phyloP scores from a whole-genome alignment of 176 grass and related monocot genomes.

The Bothriochloa decipiens region DNA sequence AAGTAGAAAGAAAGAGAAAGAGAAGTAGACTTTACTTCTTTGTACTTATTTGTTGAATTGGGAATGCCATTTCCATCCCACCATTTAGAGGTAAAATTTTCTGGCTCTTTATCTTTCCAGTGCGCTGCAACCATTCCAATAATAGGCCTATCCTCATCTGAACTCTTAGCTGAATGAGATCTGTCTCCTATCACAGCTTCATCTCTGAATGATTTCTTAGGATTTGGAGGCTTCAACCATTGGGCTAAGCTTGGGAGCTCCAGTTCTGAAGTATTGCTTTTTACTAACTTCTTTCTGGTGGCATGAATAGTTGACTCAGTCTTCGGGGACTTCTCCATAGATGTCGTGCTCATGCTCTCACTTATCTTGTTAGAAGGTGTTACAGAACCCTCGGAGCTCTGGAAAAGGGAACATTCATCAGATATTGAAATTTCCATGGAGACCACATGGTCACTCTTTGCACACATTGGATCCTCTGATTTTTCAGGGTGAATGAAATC shows the following conservation, averaged over 20 bases:
- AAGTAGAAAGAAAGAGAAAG: conserved; percentile 35
- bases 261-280: conserved; percentile 44
- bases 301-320: conserved; percentile 34
- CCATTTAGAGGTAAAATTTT: conserved; percentile 46
- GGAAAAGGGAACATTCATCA: conserved; percentile 54
- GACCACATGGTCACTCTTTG: conserved; percentile 34
- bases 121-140: conserved; percentile 92
- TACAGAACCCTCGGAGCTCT: conserved; percentile 41
- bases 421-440: conserved; percentile 49
- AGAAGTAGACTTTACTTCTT: conserved; percentile 69
- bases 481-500: conserved; percentile 24
- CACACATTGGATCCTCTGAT: conserved; percentile 33
- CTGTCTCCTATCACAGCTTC: conserved; percentile 43
- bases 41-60: conserved; percentile 98
- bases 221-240: conserved; percentile 81
- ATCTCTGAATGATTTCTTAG: conserved; percentile 41
- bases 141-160: conserved; percentile 76
- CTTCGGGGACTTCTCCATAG: conserved; percentile 31
- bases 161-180: conserved; percentile 64
- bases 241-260: conserved; percentile 66
- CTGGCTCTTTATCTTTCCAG: conserved; percentile 71
- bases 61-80: conserved; percentile 98
- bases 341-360: conserved; percentile 14
- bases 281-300: conserved; percentile 45
- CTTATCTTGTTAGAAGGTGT: conserved; percentile 50